A percentile compares a stretch with the other conserved stretches of the same genome.
Evolutionary conservation across 768 basidiomycete genomes (phyloP).

Genomic region (Mycena galopus): DNA sequence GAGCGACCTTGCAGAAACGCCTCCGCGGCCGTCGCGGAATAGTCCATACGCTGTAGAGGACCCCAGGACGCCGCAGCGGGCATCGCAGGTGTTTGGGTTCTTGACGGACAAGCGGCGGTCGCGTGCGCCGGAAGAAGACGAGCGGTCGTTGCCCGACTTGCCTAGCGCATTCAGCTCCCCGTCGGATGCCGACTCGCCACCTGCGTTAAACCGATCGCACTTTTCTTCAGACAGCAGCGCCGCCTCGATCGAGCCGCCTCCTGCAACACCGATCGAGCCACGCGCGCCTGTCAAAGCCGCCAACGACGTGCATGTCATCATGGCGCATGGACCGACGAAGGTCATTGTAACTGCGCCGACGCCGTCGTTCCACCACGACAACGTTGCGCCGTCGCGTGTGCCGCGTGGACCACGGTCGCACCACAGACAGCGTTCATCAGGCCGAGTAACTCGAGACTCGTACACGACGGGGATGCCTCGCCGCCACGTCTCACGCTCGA

Average conservation of each 20-base stretch:
- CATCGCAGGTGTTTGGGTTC: slow-evolving; percentile 83
- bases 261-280: slow-evolving; percentile 10
- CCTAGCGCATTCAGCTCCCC: slow-evolving; percentile 58
- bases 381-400: slow-evolving; percentile 48
- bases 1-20: slow-evolving; percentile 63
- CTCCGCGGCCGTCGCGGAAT: slow-evolving; percentile 40
- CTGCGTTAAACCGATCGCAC: slow-evolving; percentile 35
- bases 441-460: slow-evolving; percentile 43
- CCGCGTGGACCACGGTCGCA: slow-evolving; percentile 59
- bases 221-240: slow-evolving; percentile 48
- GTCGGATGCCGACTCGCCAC: slow-evolving; percentile 47
- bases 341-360: slow-evolving; percentile 70
- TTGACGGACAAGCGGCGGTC: slow-evolving; percentile 63
- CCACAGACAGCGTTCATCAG: slow-evolving; percentile 47
- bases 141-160: slow-evolving; percentile 54
- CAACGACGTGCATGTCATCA: slow-evolving; percentile 56
- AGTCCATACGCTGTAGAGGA: slow-evolving; percentile 51
- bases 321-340: slow-evolving; percentile 60
- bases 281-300: slow-evolving; percentile 22
- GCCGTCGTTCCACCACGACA: slow-evolving; percentile 52
- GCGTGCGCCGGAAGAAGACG: slow-evolving; percentile 47
- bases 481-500: slow-evolving; percentile 35
- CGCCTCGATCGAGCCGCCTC: slow-evolving; percentile 24
- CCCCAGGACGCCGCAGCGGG: slow-evolving; percentile 71
- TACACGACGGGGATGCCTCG: slow-evolving; percentile 43